Base-by-base conservation (phyloP, 2,329 filamentous ascomycete species). In the Phaeosphaeria sp. region DNA sequence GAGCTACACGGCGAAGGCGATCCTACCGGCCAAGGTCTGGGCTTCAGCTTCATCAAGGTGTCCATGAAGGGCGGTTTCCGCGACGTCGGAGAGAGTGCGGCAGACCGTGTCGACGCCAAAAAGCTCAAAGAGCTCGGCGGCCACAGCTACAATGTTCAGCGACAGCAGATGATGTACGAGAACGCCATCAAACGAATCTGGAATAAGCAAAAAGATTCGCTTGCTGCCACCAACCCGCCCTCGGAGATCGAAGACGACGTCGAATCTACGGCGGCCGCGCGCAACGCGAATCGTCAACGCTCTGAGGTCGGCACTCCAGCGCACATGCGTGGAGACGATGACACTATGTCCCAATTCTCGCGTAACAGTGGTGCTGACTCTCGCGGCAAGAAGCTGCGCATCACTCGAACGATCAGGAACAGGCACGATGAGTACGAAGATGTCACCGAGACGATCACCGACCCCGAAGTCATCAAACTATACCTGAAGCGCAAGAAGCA, bases 11-110 rank as follows among this genome's bases (percentile, higher is more conserved):
- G 95, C 20, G 92, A 96, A 64, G 95, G 95, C 55, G 95, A 99
- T 73, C 95, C 95, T 3, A 97, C 94, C 0, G 93, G 93, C 22
- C 91, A 93, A 69, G 95, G 95, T 1, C 88, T 97, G 58, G 95
- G 92, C 2, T 97, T 98, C 81, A 97, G 92, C 74, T 97, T 99
- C 77, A 93, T 99, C 76, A 93, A 95, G 73, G 97, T 93, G 0
- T 96, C 92, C 1, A 99, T 99, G 95, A 99, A 99, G 78, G 95
- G 95, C 60, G 95, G 95, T 0, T 99, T 97, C 77, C 92, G 93
- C 72, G 90, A 93, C 20, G 86, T 96, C 24, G 93, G 92, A 20
- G 92, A 97, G 75, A 93, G 92, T 71, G 91, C 93, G 60, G 91
- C 92, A 70, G 91, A 93, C 60, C 92, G 93, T 74, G 87, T 95